Evolutionary conservation across 768 basidiomycete genomes (phyloP).

Genomic region (Rhizopogon rudus): DNA sequence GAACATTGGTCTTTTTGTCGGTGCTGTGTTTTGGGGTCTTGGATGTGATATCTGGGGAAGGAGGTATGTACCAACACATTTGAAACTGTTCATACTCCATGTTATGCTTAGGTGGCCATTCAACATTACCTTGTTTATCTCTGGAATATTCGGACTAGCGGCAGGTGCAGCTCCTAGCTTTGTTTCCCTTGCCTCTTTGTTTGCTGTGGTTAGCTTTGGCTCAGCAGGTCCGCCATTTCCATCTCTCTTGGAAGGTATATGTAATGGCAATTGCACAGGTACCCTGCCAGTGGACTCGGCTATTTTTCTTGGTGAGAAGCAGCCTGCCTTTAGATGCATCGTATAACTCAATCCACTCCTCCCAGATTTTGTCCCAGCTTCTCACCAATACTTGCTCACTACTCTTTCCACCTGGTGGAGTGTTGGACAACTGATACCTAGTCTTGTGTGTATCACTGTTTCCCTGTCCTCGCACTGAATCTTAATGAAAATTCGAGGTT

Average conservation of each 20-base stretch:
- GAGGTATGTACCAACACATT: conserved; percentile 23
- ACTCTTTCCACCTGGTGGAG: conserved; percentile 57
- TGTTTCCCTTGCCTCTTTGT: conserved; percentile 40
- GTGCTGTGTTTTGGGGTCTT: conserved; percentile 44
- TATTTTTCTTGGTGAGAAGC: conserved; percentile 40
- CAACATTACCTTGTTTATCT: conserved; percentile 50
- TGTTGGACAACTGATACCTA: conserved; percentile 47
- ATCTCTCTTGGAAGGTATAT: not conserved
- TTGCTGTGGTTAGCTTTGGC: conserved; percentile 41
- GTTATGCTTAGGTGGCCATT: conserved; percentile 37
- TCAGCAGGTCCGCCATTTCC: conserved; percentile 34
- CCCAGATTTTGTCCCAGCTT: conserved; percentile 45
- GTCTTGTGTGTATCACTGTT: conserved; percentile 29
- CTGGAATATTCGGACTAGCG: conserved; percentile 47
- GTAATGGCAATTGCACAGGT: conserved; percentile 19
- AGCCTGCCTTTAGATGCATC: not conserved
- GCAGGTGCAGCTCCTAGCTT: conserved; percentile 45
- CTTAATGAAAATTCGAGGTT: conserved; percentile 27
- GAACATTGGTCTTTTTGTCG: conserved; percentile 49
- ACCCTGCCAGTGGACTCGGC: conserved; percentile 54
- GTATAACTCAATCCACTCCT: conserved; percentile 6
- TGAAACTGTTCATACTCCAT: not conserved
- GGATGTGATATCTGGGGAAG: conserved; percentile 50
- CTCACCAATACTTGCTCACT: conserved; percentile 55
- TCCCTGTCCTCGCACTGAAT: not conserved